Evolutionary conservation across 2,329 filamentous ascomycete genomes (phyloP).

Genomic region (Diaporthe citriasiana): DNA sequence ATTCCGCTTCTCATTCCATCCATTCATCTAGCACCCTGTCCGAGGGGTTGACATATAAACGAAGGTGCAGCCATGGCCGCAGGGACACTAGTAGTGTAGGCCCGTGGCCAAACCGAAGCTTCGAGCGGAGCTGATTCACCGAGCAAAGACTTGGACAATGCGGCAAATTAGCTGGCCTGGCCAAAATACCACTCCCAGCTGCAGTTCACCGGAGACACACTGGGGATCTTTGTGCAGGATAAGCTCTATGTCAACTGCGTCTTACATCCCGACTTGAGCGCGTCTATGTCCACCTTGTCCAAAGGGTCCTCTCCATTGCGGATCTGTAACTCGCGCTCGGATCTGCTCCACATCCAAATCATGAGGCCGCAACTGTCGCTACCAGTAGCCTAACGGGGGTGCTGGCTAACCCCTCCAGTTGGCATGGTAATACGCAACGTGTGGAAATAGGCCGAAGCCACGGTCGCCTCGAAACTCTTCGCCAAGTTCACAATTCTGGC

Average conservation of each 20-base stretch:
- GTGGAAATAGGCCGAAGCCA: no score
- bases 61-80: not conserved
- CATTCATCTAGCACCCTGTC: not conserved
- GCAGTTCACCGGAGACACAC: not conserved
- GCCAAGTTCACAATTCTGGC: not conserved
- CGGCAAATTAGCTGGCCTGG: not conserved
- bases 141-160: not conserved
- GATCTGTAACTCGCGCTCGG: slow-evolving; percentile 51
- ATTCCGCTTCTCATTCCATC: no score
- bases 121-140: not conserved
- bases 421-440: not conserved
- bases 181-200: not conserved
- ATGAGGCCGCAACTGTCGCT: slow-evolving; percentile 57
- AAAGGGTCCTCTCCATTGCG: slow-evolving; percentile 56
- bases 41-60: not conserved
- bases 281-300: slow-evolving; percentile 49
- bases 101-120: not conserved
- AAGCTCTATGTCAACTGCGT: slow-evolving; percentile 41
- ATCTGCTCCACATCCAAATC: slow-evolving; percentile 50
- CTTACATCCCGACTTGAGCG: slow-evolving; percentile 55
- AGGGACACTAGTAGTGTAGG: not conserved
- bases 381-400: slow-evolving; percentile 49
- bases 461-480: not conserved
- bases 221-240: slow-evolving; percentile 26
- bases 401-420: not conserved